A percentile compares a stretch with the other conserved stretches of the same genome.
Evolutionary conservation across 805 yeast genomes (phyloP).

Genomic region (Cyberlindnera bimundalis): DNA sequence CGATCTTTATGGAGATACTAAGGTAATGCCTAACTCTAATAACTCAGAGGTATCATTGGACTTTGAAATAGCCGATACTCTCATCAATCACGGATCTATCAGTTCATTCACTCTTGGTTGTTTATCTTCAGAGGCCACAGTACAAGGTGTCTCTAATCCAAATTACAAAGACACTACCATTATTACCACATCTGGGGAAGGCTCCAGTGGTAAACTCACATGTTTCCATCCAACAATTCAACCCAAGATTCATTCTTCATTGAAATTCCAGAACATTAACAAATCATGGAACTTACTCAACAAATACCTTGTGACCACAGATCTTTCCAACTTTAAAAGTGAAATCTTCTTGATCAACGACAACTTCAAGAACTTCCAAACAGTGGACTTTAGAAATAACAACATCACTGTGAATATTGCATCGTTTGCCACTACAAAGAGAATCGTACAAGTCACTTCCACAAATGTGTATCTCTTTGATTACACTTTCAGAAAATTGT

Average conservation of each 20-base stretch:
- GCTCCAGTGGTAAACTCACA: slow-evolving; percentile 49
- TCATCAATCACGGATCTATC: slow-evolving; percentile 71
- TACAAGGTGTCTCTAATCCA: slow-evolving; percentile 67
- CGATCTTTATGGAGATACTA: slow-evolving; percentile 32
- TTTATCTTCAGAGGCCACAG: slow-evolving; percentile 48
- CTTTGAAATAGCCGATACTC: slow-evolving; percentile 48
- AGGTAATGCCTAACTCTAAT: slow-evolving; percentile 33
- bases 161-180: slow-evolving; percentile 63
- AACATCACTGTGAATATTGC: slow-evolving; percentile 66
- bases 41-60: slow-evolving; percentile 27
- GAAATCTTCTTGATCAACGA: slow-evolving; percentile 64
- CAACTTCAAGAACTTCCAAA: slow-evolving; percentile 56
- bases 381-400: slow-evolving; percentile 60
- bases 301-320: slow-evolving; percentile 68
- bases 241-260: slow-evolving; percentile 63
- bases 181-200: slow-evolving; percentile 67
- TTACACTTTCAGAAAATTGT: slow-evolving; percentile 51
- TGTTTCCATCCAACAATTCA: slow-evolving; percentile 65
- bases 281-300: slow-evolving; percentile 72
- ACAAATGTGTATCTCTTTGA: slow-evolving; percentile 61
- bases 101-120: slow-evolving; percentile 64
- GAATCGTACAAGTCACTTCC: slow-evolving; percentile 73
- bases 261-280: slow-evolving; percentile 68
- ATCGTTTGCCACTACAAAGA: slow-evolving; percentile 49
- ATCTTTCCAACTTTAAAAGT: slow-evolving; percentile 56